Percentiles rank a stretch among this genome's conserved stretches.
Evolutionary conservation across 2,329 filamentous ascomycete species (phyloP).

Genomic region (Hypoxylon sp.): DNA sequence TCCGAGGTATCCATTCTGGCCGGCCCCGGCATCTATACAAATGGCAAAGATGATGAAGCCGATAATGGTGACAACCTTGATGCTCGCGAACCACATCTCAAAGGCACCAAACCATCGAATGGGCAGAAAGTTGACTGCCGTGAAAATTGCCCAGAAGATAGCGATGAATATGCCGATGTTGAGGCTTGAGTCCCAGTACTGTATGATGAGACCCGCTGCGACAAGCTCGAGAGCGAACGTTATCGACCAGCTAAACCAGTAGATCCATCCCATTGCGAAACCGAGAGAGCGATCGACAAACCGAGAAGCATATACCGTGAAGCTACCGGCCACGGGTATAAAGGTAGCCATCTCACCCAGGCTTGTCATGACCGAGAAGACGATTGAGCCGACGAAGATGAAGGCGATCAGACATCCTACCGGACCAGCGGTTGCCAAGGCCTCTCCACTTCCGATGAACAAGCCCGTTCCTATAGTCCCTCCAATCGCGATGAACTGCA

Average conservation of each 20-base stretch:
- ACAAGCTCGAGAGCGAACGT: slow-evolving; percentile 82
- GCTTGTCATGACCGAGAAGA: slow-evolving; percentile 81
- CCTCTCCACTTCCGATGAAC: slow-evolving; percentile 76
- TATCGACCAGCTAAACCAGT: slow-evolving; percentile 83
- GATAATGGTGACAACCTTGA: slow-evolving; percentile 82
- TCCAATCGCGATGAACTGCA: slow-evolving; percentile 58
- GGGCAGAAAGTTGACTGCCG: slow-evolving; percentile 77
- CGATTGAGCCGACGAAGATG: slow-evolving; percentile 77
- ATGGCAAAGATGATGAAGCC: slow-evolving; percentile 84
- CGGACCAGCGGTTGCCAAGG: slow-evolving; percentile 74
- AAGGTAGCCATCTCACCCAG: slow-evolving; percentile 83
- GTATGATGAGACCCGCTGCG: slow-evolving; percentile 80
- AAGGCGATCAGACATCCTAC: slow-evolving; percentile 78
- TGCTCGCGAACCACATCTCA: slow-evolving; percentile 82
- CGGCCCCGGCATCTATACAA: slow-evolving; percentile 80
- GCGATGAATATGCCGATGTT: slow-evolving; percentile 80
- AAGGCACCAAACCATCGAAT: slow-evolving; percentile 81
- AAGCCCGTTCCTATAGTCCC: slow-evolving; percentile 81
- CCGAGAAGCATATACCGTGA: slow-evolving; percentile 81
- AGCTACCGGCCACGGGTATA: slow-evolving; percentile 82
- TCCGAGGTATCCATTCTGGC: slow-evolving; percentile 78
- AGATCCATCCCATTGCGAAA: slow-evolving; percentile 86
- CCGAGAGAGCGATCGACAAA: slow-evolving; percentile 79
- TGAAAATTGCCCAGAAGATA: slow-evolving; percentile 80
- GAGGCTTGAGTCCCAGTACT: slow-evolving; percentile 77